Evolutionary conservation across 768 basidiomycete species (phyloP).

Genomic region (Kwoniella shandongensis): DNA sequence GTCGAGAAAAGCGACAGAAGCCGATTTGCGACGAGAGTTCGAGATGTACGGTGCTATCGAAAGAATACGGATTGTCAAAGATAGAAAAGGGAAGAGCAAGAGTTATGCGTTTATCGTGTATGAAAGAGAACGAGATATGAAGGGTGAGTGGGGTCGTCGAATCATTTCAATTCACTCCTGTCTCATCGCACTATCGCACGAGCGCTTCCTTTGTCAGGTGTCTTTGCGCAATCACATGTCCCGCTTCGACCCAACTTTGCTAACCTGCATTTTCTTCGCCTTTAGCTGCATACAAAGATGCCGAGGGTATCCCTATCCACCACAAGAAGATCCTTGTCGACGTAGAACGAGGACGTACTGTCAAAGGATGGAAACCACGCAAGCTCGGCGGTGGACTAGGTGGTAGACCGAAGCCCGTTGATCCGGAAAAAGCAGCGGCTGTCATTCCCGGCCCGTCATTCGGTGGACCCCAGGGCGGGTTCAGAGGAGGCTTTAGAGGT

Average conservation of each 20-base stretch:
- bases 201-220: too few species aligned
- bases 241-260: background rate
- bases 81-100: conserved; percentile 80
- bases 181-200: background rate
- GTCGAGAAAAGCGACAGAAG: conserved; percentile 90
- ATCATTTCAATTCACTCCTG: conserved; percentile 56
- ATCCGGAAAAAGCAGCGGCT: conserved; percentile 60
- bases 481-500: conserved; percentile 55
- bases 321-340: conserved; percentile 95
- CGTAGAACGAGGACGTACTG: conserved; percentile 95
- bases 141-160: conserved; percentile 62
- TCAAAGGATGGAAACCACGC: conserved; percentile 97
- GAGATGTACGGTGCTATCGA: conserved; percentile 94
- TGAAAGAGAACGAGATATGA: conserved; percentile 98
- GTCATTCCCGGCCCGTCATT: conserved; percentile 25
- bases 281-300: conserved; percentile 87
- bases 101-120: conserved; percentile 98
- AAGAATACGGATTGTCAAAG: conserved; percentile 85
- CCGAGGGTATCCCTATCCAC: conserved; percentile 92
- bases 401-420: conserved; percentile 76
- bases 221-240: background rate
- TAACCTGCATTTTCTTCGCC: background rate
- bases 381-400: conserved; percentile 97
- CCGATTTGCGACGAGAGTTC: conserved; percentile 89
- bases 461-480: conserved; percentile 53